Evolutionary conservation across 441 rosid genomes (phyloP).

Genomic region (Pelargonium australe): DNA sequence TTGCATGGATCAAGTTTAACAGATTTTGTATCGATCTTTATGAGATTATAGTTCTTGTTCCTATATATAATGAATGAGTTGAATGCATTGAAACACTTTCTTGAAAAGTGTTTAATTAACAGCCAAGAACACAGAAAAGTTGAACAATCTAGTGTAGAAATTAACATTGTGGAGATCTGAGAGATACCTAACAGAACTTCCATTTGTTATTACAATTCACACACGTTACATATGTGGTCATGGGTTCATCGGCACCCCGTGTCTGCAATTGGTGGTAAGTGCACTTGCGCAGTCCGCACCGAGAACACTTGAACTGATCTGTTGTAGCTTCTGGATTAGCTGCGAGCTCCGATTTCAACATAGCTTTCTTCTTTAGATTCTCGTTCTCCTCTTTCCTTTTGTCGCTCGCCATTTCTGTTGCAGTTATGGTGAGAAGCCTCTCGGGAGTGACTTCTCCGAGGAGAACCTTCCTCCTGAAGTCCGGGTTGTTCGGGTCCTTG

Average conservation of each 20-base stretch:
- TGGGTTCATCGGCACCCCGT: conserved; percentile 38
- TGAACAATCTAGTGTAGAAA: too few relatives aligned
- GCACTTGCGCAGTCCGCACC: conserved; percentile 27
- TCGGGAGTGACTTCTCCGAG: conserved; percentile 29
- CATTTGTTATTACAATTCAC: conserved; percentile 30
- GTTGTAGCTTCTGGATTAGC: conserved; percentile 27
- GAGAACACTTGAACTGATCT: conserved; percentile 31
- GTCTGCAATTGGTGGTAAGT: conserved; percentile 36
- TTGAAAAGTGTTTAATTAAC: too few relatives aligned
- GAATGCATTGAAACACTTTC: too few relatives aligned
- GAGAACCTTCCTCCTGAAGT: conserved; percentile 30
- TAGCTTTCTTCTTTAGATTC: conserved; percentile 25
- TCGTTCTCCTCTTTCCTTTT: conserved; percentile 24
- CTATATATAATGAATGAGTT: too few relatives aligned
- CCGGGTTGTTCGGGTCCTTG: conserved; percentile 27
- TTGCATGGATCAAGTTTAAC: too few relatives aligned
- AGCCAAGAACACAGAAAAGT: not conserved
- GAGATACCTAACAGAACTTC: conserved; percentile 28
- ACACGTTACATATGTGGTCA: conserved; percentile 36
- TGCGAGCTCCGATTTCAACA: conserved; percentile 23
- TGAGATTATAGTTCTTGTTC: too few relatives aligned
- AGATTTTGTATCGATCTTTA: too few relatives aligned
- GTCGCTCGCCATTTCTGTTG: conserved; percentile 40
- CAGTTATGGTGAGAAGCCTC: conserved; percentile 23
- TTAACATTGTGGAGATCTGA: not conserved